Base-by-base conservation (phyloP, 208 protist species). In the Trypanosoma melophagium region DNA sequence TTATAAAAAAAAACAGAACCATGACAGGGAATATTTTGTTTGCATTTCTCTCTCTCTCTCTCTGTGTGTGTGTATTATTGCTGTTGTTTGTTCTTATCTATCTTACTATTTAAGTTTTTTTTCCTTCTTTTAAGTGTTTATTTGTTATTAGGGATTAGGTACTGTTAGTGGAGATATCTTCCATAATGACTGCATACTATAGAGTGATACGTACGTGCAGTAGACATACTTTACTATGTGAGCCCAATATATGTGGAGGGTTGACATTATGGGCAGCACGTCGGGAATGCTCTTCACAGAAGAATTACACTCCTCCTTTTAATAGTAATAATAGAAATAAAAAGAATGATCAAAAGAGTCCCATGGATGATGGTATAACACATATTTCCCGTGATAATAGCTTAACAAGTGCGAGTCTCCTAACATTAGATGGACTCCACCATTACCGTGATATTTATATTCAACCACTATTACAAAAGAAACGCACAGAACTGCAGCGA, bases 401-500 rank as follows among this genome's bases (percentile, higher is more conserved):
- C 28, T 1, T 35, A 35, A 35, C 28, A 7, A 35, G 5, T 35
- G 28, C 5, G 28, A 35, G 44, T 17, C 62, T 69, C 25, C 22
- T 54, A 14, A 69, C 60, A 45, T n/a, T 76, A 1, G 71, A 69
- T 3, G 53, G 58, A 14, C 58, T 87, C 19, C 61, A 70, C 0
- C 56, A 57, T 1, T 77, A 84, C 28, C 71, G 80, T n/a, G 83
- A 86, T 17, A 35, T 14, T 31, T 42, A 25, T 1, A 57, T 93
- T 17, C 35, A 40, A 2, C 69, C 70, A 3, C 65, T 76, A 9
- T 59, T 90, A n/a, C 1, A 25, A 10, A 47, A 53, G 38, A 81
- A 80, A 57, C 60, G 59, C 2, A n/a, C 16, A 3, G 61, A 78
- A 60, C 69, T 93, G 25, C 59, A 14, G 13, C 40, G 55, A 44